Evolutionary conservation across 768 basidiomycete genomes (phyloP).

Genomic region (Russula sp.): DNA sequence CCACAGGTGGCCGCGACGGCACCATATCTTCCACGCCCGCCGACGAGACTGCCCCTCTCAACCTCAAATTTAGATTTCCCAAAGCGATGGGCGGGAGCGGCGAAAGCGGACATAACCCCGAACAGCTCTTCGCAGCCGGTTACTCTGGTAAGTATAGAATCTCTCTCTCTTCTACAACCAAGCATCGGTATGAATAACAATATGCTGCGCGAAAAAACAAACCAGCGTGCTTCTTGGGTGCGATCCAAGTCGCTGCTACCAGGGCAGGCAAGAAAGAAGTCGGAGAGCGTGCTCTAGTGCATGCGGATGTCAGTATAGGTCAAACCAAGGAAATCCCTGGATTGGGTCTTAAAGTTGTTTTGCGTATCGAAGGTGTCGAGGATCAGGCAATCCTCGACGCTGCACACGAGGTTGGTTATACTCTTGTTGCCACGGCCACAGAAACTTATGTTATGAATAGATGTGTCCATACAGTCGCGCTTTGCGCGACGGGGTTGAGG

Average conservation of each 20-base stretch:
- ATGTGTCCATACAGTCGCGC: conserved; percentile 32
- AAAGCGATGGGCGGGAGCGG: conserved; percentile 26
- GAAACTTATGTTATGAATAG: conserved; percentile 13
- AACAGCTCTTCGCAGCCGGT: conserved; percentile 35
- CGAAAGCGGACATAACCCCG: conserved; percentile 29
- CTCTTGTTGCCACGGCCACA: not conserved
- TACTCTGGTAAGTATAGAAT: conserved; percentile 35
- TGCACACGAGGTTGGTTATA: conserved; percentile 57
- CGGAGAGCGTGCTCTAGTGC: conserved; percentile 57
- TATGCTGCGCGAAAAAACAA: not conserved
- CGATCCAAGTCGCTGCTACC: conserved; percentile 58
- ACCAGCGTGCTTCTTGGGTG: conserved; percentile 69
- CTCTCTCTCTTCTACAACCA: not conserved
- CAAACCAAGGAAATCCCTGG: conserved; percentile 58
- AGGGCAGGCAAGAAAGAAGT: conserved; percentile 53
- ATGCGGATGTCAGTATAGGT: conserved; percentile 61
- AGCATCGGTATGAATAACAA: not conserved
- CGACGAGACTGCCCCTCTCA: conserved; percentile 22
- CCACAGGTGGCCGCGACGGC: conserved; percentile 26
- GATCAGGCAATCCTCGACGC: conserved; percentile 62
- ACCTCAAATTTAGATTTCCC: conserved; percentile 23
- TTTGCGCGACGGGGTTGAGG: conserved; percentile 23
- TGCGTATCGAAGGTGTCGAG: conserved; percentile 66
- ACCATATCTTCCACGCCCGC: conserved; percentile 19
- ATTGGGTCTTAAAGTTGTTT: conserved; percentile 65